Evolutionary conservation across 371 early-diverging fungal genomes (phyloP), one percentile per base, ranked within the genome.

Genomic region (Syncephalis plumigaleata): DNA sequence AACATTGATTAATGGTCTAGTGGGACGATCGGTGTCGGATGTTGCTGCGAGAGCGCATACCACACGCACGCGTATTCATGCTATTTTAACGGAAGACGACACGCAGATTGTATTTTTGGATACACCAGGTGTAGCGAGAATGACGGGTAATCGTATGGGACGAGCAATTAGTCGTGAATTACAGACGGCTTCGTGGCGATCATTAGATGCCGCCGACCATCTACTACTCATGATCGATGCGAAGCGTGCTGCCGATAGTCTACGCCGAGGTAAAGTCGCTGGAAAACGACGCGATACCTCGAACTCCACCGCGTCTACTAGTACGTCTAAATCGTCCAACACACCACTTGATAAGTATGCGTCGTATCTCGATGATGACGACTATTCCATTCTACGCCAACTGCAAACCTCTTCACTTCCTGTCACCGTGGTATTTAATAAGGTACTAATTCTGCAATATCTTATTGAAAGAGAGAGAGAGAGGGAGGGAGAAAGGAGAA

Each of bases 41-140:
- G 84, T 81, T 11, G 77, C 84, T 0, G 56, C 73, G 21, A 73
- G 73, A 46, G 73, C 86, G 25, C 86, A 85, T 54, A 84, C 86
- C 1, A 85, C 86, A 7, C 61, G 86, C 23, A 71, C 73, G 18
- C 67, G 60, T 51, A 61, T 58, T 27, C 54, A 55, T 3, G 80
- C 70, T 3, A 63, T 76, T 0, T 49, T 69, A 8, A 69, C 83
- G 0, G 66, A 69, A 44, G 66, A 65, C 15, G 65, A 71, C 42
- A 54, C 62, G 36, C 81, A 81, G 57, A 54, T 81, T 48, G 68
- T 73, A 52, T 75, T 78, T 53, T 54, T 77, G 37, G 80, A 81
- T 51, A 79, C 80, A 15, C 80, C 80, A 2, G 79, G 80, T 11
- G 61, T 78, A 55, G 50, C 17, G 58, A 60, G 26, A 17, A n/a